These are phyloP conservation scores for Botrytis tulipae DNA, from an alignment of 2,329 filamentous ascomycete genomes.

Conservation along the genomic window DNA sequence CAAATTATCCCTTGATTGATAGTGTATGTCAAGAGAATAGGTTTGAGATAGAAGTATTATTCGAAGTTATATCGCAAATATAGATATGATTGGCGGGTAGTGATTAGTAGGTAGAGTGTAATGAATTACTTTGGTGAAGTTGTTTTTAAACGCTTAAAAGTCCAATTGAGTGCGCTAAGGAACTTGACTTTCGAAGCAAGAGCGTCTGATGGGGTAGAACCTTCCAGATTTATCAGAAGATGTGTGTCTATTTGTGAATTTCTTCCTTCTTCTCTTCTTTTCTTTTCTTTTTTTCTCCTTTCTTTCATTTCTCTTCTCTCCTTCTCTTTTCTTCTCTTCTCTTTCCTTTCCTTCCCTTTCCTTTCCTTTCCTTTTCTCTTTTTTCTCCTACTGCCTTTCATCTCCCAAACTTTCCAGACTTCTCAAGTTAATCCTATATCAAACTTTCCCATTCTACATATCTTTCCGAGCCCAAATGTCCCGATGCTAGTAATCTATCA, in stretches of 20 bases:
- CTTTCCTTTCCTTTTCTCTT: not conserved
- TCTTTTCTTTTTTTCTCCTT: not conserved
- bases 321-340: not conserved
- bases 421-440: not conserved
- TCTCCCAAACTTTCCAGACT: not conserved
- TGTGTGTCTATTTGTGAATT: not conserved
- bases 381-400: not conserved
- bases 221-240: too few relatives aligned
- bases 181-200: not conserved
- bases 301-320: too few relatives aligned
- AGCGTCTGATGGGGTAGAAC: not conserved
- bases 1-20: not conserved
- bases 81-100: not conserved
- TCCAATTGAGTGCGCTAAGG: too few relatives aligned
- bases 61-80: not conserved
- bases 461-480: constrained; percentile 1
- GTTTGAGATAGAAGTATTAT: not conserved
- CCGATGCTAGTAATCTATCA: not conserved
- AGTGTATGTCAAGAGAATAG: not conserved
- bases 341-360: not conserved
- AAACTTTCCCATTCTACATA: constrained; percentile 36
- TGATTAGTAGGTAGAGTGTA: not conserved
- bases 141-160: not conserved
- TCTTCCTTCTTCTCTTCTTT: not conserved
- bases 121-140: not conserved